Evolutionary conservation across 345 rosid genomes (phyloP).

Genomic region (Turritis glabra): DNA sequence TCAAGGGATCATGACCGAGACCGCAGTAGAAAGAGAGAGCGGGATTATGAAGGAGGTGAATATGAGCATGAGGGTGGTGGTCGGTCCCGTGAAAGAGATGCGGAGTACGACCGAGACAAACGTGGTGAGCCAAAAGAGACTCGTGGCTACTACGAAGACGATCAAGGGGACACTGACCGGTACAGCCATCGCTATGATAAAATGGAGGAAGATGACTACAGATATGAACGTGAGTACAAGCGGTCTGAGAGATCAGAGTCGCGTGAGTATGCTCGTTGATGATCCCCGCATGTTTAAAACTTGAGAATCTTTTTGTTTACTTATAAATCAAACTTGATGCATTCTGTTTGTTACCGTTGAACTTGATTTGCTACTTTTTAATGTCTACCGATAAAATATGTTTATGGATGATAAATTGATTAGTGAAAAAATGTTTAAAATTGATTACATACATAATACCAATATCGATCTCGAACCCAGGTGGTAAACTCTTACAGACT

Average conservation of each 20-base stretch:
- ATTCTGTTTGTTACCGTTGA: not conserved
- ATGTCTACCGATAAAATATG: not conserved
- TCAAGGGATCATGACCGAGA: slow-evolving; percentile 51
- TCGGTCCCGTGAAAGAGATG: slow-evolving; percentile 63
- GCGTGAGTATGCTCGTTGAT: slow-evolving; percentile 33
- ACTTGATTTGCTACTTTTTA: not conserved
- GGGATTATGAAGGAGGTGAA: slow-evolving; percentile 53
- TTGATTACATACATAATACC: too few relatives aligned
- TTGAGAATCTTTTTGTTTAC: not conserved
- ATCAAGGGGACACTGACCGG: slow-evolving; percentile 54
- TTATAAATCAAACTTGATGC: not conserved
- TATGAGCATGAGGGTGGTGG: slow-evolving; percentile 49
- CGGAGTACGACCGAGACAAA: slow-evolving; percentile 49
- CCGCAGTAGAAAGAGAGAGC: slow-evolving; percentile 43
- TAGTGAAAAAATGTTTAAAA: too few relatives aligned
- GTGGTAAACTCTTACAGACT: too few relatives aligned
- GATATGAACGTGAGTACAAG: slow-evolving; percentile 46
- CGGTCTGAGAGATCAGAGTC: slow-evolving; percentile 32
- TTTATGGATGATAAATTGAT: too few relatives aligned
- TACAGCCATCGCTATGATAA: slow-evolving; percentile 61
- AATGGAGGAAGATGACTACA: slow-evolving; percentile 60
- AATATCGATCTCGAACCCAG: too few relatives aligned
- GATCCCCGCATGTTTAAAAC: not conserved
- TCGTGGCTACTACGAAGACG: slow-evolving; percentile 44
- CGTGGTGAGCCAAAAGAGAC: slow-evolving; percentile 54